Base-by-base conservation (phyloP, 306 rosid genomes). In the Carpinus fangiana region DNA sequence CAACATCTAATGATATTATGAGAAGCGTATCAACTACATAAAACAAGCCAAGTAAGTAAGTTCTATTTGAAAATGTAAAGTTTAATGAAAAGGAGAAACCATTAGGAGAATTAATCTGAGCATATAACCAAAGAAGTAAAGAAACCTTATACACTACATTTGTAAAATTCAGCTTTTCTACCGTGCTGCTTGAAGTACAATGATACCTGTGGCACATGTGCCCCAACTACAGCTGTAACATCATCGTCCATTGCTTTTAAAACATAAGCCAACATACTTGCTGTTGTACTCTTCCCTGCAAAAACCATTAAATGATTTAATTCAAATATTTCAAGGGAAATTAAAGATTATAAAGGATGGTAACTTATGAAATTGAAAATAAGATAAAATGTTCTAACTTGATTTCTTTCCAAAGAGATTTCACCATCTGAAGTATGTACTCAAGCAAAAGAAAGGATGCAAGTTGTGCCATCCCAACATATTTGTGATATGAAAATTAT, bases 231-330 rank as follows among this genome's bases (percentile, higher is more conserved):
- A 36, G 86, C 82, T 16, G 82, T 82, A 55, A 78, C 54, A 73
- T 73, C 66, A 74, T 82, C 77, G 21, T 79, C 86, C 79, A 74
- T 78, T 53, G 71, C 76, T 4, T 72, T 45, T 51, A 82, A 56
- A 67, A 78, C 82, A 73, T 78, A 82, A 18, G 86, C 86, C 74
- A 82, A 79, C 82, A 82, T 82, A 78, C 76, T 70, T 48, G 86
- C 65, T 61, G 86, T 78, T 17, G 86, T 76, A 82, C 86, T 82
- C 86, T 82, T 82, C 70, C 86, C 86, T 82, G 17, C 57, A 59
- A 8, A 9, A 67, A 76, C 10, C 1, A 70, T 55, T 4, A 55
- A 7, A 5, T 59, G 16, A 20, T 20, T 20, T 48, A 12, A 10
- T 12, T 48, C 13, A 56, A 10, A 7, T 20, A 20, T 20, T n/a